Evolutionary conservation across 495 filamentous ascomycete species (phyloP).

Genomic region (Rusavskia elegans): DNA sequence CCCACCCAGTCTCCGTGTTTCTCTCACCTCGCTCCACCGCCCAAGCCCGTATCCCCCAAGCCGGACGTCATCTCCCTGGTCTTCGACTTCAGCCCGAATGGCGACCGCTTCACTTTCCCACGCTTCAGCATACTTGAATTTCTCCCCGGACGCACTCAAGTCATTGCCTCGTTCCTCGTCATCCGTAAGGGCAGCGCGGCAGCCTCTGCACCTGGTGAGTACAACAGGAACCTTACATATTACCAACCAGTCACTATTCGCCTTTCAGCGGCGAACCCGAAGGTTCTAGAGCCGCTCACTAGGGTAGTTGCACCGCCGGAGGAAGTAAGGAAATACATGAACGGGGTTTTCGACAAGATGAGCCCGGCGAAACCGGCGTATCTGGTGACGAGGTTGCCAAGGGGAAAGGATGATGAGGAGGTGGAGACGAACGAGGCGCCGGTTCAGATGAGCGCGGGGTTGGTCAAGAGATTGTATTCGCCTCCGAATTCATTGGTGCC

Average conservation of each 20-base stretch:
- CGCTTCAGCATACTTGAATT: slow-evolving; percentile 73
- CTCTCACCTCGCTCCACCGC: neutral
- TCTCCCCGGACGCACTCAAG: slow-evolving; percentile 28
- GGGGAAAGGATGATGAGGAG: neutral
- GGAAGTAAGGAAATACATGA: slow-evolving; percentile 70
- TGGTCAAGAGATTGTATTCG: neutral
- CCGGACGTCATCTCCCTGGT: slow-evolving; percentile 57
- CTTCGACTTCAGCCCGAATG: slow-evolving; percentile 69
- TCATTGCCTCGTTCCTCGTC: slow-evolving; percentile 36
- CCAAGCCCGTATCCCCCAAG: slow-evolving; percentile 10
- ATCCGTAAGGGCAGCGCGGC: slow-evolving; percentile 29
- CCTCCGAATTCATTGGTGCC: slow-evolving; percentile 1
- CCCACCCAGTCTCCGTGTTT: neutral
- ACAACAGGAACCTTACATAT: slow-evolving; percentile 46
- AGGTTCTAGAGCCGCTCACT: slow-evolving; percentile 55
- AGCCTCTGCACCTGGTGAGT: slow-evolving; percentile 12
- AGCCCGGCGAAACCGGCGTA: slow-evolving; percentile 6
- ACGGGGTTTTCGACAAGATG: slow-evolving; percentile 52
- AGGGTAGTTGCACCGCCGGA: slow-evolving; percentile 64
- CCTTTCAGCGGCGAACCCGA: slow-evolving; percentile 43
- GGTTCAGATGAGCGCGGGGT: too few relatives aligned
- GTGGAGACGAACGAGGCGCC: neutral
- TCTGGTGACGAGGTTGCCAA: slow-evolving; percentile 10
- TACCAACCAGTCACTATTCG: slow-evolving; percentile 84
- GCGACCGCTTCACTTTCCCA: slow-evolving; percentile 82